These are phyloP conservation scores for Candida cerambycidarum DNA, from an alignment of 805 yeast genomes.

Conservation along the genomic window DNA sequence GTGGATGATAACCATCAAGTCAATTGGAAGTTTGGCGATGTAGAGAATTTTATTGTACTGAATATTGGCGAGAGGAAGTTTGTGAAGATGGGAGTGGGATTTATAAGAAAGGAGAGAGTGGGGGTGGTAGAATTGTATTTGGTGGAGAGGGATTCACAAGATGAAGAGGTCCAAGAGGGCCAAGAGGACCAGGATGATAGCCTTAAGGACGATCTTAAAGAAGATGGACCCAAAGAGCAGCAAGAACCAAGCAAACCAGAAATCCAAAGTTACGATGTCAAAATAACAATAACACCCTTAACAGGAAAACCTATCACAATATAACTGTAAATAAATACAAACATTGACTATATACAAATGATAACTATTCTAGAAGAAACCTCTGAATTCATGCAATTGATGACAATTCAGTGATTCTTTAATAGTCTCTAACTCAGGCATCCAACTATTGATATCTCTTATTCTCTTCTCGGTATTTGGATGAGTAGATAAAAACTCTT, in stretches of 20 bases:
- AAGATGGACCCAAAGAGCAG: neutral
- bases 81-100: conserved; percentile 36
- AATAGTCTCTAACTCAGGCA: conserved; percentile 53
- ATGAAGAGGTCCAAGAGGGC: conserved; percentile 7
- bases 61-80: conserved; percentile 17
- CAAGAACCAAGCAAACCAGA: conserved; percentile 6
- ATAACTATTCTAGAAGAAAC: conserved; percentile 4
- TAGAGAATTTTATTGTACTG: conserved; percentile 16
- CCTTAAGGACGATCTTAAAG: neutral
- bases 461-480: conserved; percentile 81
- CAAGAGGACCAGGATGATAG: conserved; percentile 1
- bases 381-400: conserved; percentile 11
- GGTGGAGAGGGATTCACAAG: conserved; percentile 18
- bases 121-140: conserved; percentile 36
- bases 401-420: conserved; percentile 27
- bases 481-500: conserved; percentile 82
- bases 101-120: conserved; percentile 24
- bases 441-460: conserved; percentile 64
- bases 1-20: conserved; percentile 36
- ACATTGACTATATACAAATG: neutral
- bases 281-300: conserved; percentile 9
- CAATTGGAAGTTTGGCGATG: conserved; percentile 12
- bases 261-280: conserved; percentile 18
- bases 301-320: neutral
- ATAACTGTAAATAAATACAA: neutral